phyloP scores from a whole-genome alignment of 2,329 filamentous ascomycete species.

The Fonsecaea nubica region DNA sequence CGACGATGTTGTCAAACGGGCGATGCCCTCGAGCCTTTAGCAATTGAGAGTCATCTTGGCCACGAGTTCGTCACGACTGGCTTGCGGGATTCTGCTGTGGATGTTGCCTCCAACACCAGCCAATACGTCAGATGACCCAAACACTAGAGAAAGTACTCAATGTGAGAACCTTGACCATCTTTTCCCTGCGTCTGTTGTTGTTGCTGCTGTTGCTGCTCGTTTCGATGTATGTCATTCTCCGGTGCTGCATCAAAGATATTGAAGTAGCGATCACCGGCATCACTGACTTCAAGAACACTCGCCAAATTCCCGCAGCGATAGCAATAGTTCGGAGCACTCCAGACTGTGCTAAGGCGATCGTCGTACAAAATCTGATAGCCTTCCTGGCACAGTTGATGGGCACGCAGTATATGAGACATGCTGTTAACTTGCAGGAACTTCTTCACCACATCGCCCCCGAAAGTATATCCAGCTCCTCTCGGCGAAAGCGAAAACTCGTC shows the following conservation, averaged over 20 bases:
- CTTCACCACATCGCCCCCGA: conserved; percentile 95
- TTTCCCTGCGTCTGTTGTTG: conserved; percentile 59
- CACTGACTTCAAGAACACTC: conserved; percentile 93
- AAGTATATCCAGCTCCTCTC: conserved; percentile 93
- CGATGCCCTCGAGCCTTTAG: background rate
- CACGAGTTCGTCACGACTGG: background rate
- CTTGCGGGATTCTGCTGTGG: conserved; percentile 2
- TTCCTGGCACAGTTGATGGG: conserved; percentile 98
- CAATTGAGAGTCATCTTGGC: background rate
- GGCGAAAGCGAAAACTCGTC: conserved; percentile 97
- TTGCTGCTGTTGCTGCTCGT: conserved; percentile 73
- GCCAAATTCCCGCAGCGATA: conserved; percentile 97
- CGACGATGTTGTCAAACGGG: background rate
- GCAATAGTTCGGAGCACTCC: conserved; percentile 96
- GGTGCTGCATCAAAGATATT: conserved; percentile 98
- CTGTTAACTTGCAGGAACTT: conserved; percentile 97
- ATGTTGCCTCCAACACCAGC: conserved; percentile 8
- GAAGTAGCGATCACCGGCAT: conserved; percentile 90
- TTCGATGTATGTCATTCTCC: conserved; percentile 87
- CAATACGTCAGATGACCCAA: conserved; percentile 17
- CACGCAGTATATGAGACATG: conserved; percentile 96
- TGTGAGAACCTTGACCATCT: conserved; percentile 73
- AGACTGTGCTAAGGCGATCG: conserved; percentile 91
- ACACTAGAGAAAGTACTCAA: conserved; percentile 69
- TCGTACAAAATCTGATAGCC: conserved; percentile 97